Evolutionary conservation across 2,329 filamentous ascomycete species (phyloP).

Genomic region (Leptographium flavum): DNA sequence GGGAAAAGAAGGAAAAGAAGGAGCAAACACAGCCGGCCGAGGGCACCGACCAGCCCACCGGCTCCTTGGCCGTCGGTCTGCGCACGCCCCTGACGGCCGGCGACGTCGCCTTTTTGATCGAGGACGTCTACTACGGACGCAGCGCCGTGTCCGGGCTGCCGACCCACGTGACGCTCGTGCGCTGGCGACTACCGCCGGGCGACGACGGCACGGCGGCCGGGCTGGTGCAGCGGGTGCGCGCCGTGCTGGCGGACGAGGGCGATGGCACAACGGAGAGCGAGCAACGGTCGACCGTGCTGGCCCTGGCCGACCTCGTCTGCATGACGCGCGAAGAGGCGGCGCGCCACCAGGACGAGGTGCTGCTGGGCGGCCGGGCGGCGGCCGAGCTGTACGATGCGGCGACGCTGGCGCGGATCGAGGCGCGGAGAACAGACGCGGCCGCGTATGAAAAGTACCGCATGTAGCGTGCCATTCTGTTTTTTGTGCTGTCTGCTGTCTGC

Average conservation of each 20-base stretch:
- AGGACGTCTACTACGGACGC: slow-evolving; percentile 75
- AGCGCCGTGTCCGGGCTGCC: slow-evolving; percentile 72
- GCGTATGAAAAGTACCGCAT: slow-evolving; percentile 34
- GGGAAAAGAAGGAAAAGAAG: slow-evolving; percentile 1
- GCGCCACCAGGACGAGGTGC: slow-evolving; percentile 64
- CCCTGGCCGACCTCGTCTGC: slow-evolving; percentile 60
- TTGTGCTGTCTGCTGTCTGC: background rate
- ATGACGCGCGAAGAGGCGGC: slow-evolving; percentile 87
- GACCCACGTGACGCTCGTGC: slow-evolving; percentile 62
- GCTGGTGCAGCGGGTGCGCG: slow-evolving; percentile 29
- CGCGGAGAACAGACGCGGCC: slow-evolving; percentile 52
- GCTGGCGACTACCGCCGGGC: slow-evolving; percentile 43
- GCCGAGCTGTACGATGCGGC: slow-evolving; percentile 62
- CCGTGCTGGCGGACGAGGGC: slow-evolving; percentile 16
- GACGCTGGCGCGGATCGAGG: slow-evolving; percentile 53
- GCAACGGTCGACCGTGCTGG: slow-evolving; percentile 62
- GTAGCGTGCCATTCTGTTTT: background rate
- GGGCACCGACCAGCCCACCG: background rate
- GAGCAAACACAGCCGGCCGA: background rate
- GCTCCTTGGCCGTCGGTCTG: slow-evolving; percentile 50
- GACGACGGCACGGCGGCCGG: slow-evolving; percentile 24
- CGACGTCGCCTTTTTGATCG: slow-evolving; percentile 77
- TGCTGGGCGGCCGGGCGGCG: slow-evolving; percentile 51
- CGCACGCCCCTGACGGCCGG: slow-evolving; percentile 64
- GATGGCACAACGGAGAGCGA: slow-evolving; percentile 48